A percentile compares a stretch with the other conserved stretches of the same genome.
Evolutionary conservation across 345 rosid species (phyloP).

Genomic region (Populus tremula): DNA sequence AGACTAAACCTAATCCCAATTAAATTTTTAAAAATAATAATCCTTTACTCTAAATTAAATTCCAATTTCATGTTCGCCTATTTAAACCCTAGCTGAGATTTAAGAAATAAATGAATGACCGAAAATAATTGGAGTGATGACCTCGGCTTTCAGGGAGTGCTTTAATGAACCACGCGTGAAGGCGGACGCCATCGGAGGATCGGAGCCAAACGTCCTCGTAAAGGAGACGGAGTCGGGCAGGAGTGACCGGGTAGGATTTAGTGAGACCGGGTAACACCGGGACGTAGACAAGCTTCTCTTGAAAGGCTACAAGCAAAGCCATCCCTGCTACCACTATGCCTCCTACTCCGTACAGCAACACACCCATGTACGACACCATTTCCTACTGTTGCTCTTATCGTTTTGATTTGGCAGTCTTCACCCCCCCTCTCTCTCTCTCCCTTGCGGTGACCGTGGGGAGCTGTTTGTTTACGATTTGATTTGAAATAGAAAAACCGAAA

Average conservation of each 20-base stretch:
- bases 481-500: not conserved
- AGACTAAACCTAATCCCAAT: not conserved
- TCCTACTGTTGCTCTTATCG: not conserved
- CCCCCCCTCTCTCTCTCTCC: not conserved
- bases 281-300: slow-evolving; percentile 90
- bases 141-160: slow-evolving; percentile 79
- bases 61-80: not conserved
- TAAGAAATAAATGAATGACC: not conserved
- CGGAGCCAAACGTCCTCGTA: slow-evolving; percentile 96
- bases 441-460: not conserved
- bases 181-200: slow-evolving; percentile 88
- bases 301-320: slow-evolving; percentile 89
- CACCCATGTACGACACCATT: slow-evolving; percentile 77
- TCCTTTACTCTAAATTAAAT: not conserved
- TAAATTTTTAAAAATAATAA: not conserved
- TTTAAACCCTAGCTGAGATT: slow-evolving; percentile 25
- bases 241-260: slow-evolving; percentile 79
- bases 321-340: slow-evolving; percentile 85
- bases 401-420: not conserved
- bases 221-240: slow-evolving; percentile 67
- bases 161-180: slow-evolving; percentile 96
- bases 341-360: slow-evolving; percentile 78
- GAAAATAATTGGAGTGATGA: slow-evolving; percentile 3
- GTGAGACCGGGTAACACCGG: slow-evolving; percentile 92
- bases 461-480: not conserved